phyloP scores from a whole-genome alignment of 176 grass and related monocot species.

The Avena eriantha region DNA sequence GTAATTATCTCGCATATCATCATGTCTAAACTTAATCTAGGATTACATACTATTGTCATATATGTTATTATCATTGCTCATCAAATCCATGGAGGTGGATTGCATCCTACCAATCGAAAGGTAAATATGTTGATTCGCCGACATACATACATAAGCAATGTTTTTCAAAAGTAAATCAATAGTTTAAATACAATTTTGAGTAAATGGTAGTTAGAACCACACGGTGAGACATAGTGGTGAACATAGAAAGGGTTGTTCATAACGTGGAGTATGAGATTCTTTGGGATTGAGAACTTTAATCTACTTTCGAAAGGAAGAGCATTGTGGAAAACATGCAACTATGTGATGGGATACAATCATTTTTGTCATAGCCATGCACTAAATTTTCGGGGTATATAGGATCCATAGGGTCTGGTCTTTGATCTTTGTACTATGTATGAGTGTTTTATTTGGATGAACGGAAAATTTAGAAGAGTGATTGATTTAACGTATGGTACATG shows the following conservation, averaged over 20 bases:
- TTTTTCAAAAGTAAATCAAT: too few relatives aligned
- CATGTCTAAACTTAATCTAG: constrained; percentile 7
- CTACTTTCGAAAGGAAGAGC: too few relatives aligned
- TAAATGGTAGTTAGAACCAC: not conserved
- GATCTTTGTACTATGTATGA: constrained; percentile 8
- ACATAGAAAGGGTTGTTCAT: not conserved
- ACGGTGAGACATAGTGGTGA: not conserved
- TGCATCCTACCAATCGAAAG: not conserved
- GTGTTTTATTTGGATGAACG: not conserved
- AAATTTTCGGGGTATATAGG: not conserved
- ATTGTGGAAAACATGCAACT: not conserved
- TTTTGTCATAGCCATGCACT: not conserved
- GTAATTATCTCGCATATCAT: not conserved
- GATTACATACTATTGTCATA: not conserved
- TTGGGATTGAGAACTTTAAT: too few relatives aligned
- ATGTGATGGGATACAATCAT: not conserved
- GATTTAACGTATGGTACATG: not conserved
- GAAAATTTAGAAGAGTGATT: not conserved
- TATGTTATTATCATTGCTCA: not conserved
- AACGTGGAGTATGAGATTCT: not conserved
- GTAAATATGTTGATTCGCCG: not conserved
- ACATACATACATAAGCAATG: too few relatives aligned
- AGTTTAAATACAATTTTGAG: not conserved
- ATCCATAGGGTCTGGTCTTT: not conserved
- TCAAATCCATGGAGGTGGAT: not conserved